Evolutionary conservation across 1,139 yeast genomes (phyloP).

Genomic region (Suhomyces chickasaworum): DNA sequence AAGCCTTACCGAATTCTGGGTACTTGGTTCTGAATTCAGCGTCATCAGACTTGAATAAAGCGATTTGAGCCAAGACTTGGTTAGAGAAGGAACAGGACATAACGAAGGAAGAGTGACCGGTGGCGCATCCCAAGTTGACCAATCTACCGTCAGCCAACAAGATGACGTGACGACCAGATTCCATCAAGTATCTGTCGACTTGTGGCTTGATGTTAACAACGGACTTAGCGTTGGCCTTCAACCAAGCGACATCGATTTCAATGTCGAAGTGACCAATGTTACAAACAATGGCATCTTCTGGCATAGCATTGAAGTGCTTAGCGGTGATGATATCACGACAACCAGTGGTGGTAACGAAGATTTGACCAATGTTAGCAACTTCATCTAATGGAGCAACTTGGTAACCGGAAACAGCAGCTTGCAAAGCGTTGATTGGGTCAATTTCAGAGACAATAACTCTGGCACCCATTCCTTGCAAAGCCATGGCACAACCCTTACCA

Average conservation of each 20-base stretch:
- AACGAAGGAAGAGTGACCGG: slow-evolving; percentile 99
- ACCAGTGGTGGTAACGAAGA: slow-evolving; percentile 99
- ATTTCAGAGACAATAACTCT: slow-evolving; percentile 97
- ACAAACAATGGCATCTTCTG: slow-evolving; percentile 99
- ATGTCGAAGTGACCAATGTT: slow-evolving; percentile 99
- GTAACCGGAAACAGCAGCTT: slow-evolving; percentile 99
- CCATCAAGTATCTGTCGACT: slow-evolving; percentile 95
- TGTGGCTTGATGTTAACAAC: slow-evolving; percentile 98
- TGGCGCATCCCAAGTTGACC: slow-evolving; percentile 99
- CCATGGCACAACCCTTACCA: slow-evolving; percentile 99
- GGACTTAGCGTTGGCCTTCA: slow-evolving; percentile 86
- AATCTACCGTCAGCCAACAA: slow-evolving; percentile 99
- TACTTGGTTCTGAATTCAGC: slow-evolving; percentile 73
- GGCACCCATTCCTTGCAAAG: slow-evolving; percentile 99
- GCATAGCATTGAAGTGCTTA: slow-evolving; percentile 87
- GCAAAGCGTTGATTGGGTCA: slow-evolving; percentile 99
- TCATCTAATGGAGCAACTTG: slow-evolving; percentile 97
- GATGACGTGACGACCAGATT: slow-evolving; percentile 91
- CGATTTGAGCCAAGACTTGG: slow-evolving; percentile 99
- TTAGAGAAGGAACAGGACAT: slow-evolving; percentile 99
- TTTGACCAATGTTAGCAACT: slow-evolving; percentile 92
- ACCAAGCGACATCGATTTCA: slow-evolving; percentile 99
- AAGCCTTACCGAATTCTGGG: slow-evolving; percentile 92
- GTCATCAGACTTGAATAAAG: slow-evolving; percentile 91
- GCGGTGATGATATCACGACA: slow-evolving; percentile 97